Conservation (phyloP, 192 early-diverging fungal genomes). For the Haplosporangium gracile region DNA sequence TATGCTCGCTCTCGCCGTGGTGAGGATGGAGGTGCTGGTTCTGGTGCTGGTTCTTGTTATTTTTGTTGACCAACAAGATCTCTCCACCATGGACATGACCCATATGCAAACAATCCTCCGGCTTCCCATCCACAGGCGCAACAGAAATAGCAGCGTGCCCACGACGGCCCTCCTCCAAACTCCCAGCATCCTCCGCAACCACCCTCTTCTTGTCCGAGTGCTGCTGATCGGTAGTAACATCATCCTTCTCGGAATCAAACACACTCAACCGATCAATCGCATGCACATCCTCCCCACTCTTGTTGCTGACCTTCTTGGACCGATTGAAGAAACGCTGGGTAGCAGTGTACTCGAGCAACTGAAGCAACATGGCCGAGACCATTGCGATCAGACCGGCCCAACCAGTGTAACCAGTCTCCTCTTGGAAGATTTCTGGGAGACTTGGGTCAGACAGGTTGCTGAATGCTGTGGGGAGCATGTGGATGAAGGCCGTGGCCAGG, state of each 20-base stretch:
- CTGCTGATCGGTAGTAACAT: neutral
- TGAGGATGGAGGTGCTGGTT: conserved; percentile 15
- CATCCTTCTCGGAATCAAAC: neutral
- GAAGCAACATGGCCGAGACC: conserved; percentile 75
- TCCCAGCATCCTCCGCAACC: neutral
- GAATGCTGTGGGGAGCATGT: conserved; percentile 75
- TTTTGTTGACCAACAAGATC: conserved; percentile 40
- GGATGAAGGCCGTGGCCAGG: conserved; percentile 81
- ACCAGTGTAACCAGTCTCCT: conserved; percentile 58
- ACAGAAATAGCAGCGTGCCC: neutral
- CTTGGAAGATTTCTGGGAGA: conserved; percentile 59
- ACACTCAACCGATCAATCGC: conserved; percentile 10
- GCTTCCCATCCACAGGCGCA: neutral
- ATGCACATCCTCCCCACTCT: conserved; percentile 5
- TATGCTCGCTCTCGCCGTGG: neutral
- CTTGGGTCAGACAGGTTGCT: conserved; percentile 61
- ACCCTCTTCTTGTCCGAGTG: conserved; percentile 1
- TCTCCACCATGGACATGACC: conserved; percentile 49
- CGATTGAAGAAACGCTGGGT: conserved; percentile 40
- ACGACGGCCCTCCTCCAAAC: conserved; percentile 23
- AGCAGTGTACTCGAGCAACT: conserved; percentile 72
- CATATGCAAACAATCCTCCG: conserved; percentile 29
- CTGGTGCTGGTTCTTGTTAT: conserved; percentile 14
- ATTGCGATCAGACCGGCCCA: conserved; percentile 77
- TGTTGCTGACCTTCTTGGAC: neutral